phyloP scores from a whole-genome alignment of 2,329 filamentous ascomycete genomes.

The Xylariaceae sp. region DNA sequence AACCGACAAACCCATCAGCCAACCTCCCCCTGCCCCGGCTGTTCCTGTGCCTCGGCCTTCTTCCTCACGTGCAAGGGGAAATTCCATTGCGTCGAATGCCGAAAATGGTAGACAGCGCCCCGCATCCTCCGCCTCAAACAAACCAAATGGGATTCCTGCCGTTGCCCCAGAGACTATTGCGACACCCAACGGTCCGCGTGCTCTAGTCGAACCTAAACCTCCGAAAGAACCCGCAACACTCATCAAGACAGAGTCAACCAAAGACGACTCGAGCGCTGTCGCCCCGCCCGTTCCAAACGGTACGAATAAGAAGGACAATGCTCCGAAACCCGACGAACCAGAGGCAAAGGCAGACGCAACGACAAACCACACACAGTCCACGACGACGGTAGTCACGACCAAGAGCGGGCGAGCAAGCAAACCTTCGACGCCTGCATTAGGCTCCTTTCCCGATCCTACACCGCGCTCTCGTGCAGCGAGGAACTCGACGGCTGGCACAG shows the following conservation, averaged over 20 bases:
- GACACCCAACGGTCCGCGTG: constrained; percentile 29
- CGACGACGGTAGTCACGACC: constrained; percentile 46
- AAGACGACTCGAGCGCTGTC: constrained; percentile 29
- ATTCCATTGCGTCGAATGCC: constrained; percentile 59
- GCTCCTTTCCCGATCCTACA: constrained; percentile 54
- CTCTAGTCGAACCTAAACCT: constrained; percentile 45
- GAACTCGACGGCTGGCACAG: constrained; percentile 30
- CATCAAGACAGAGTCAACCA: constrained; percentile 35
- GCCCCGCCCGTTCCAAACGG: constrained; percentile 25
- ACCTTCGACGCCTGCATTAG: constrained; percentile 60
- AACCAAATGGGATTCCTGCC: constrained; percentile 50
- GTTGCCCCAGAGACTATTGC: constrained; percentile 34
- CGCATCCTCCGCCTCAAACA: constrained; percentile 58
- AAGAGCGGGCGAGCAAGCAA: constrained; percentile 65
- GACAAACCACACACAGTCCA: constrained; percentile 32
- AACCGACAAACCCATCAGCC: constrained; percentile 53
- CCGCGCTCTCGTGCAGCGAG: constrained; percentile 51
- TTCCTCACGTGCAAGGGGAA: constrained; percentile 71
- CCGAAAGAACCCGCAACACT: constrained; percentile 43
- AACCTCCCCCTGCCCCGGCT: constrained; percentile 57
- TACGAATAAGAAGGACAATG: constrained; percentile 41
- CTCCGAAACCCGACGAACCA: constrained; percentile 42
- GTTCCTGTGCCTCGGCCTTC: constrained; percentile 55
- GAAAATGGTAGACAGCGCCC: constrained; percentile 55
- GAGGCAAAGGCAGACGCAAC: constrained; percentile 41